Evolutionary conservation across 2,329 filamentous ascomycete species (phyloP).

Genomic region (Ophiocordyceps unilateralis): DNA sequence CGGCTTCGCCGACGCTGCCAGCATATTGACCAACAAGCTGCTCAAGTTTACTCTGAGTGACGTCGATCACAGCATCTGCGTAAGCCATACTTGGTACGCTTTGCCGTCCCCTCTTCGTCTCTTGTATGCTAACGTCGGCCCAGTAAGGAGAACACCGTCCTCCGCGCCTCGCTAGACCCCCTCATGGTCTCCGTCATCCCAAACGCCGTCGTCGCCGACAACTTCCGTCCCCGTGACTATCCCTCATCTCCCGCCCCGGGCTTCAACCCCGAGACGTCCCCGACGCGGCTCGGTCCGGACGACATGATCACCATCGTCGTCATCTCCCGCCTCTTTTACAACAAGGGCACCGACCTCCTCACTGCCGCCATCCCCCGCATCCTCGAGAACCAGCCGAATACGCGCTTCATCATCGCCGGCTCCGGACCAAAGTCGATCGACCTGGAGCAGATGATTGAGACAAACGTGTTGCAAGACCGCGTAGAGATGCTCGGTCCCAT

Average conservation of each 20-base stretch:
- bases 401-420: conserved; percentile 91
- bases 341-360: conserved; percentile 94
- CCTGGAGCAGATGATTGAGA: conserved; percentile 93
- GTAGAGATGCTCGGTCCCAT: conserved; percentile 86
- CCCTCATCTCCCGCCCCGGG: conserved; percentile 14
- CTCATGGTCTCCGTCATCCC: conserved; percentile 96
- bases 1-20: conserved; percentile 89
- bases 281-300: conserved; percentile 57
- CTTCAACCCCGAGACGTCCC: conserved; percentile 30
- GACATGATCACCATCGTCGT: conserved; percentile 93
- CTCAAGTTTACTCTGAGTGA: conserved; percentile 93
- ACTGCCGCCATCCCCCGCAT: conserved; percentile 92
- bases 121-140: neutral
- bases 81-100: conserved; percentile 84
- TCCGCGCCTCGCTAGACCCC: conserved; percentile 84
- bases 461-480: conserved; percentile 81
- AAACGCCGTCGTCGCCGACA: conserved; percentile 91
- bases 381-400: conserved; percentile 74
- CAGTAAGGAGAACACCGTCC: conserved; percentile 94
- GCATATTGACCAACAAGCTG: conserved; percentile 92
- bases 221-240: conserved; percentile 56
- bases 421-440: conserved; percentile 95
- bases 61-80: conserved; percentile 95
- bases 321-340: conserved; percentile 94
- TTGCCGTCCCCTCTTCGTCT: no score